Evolutionary conservation across 805 yeast genomes (phyloP).

Genomic region (Blastobotrys chiropterorum): DNA sequence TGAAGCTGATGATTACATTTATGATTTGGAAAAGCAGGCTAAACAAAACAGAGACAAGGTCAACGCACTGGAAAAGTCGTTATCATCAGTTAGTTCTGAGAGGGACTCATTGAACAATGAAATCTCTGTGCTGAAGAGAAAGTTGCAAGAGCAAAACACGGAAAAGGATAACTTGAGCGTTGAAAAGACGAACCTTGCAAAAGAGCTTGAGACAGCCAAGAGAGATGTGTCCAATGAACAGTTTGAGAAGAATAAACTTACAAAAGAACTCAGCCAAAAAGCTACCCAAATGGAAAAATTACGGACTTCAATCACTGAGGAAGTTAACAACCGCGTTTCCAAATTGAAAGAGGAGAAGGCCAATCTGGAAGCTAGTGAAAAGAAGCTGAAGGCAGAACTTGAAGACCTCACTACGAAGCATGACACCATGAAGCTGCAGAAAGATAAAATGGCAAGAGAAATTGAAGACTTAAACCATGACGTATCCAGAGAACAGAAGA

Average conservation of each 20-base stretch:
- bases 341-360: slow-evolving; percentile 42
- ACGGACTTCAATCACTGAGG: slow-evolving; percentile 15
- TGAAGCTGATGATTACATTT: slow-evolving; percentile 13
- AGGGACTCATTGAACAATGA: slow-evolving; percentile 11
- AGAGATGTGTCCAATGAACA: slow-evolving; percentile 10
- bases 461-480: slow-evolving; percentile 28
- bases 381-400: slow-evolving; percentile 18
- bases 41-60: slow-evolving; percentile 4
- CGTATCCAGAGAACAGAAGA: slow-evolving; percentile 20
- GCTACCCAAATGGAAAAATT: slow-evolving; percentile 19
- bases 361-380: slow-evolving; percentile 35
- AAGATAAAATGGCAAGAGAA: slow-evolving; percentile 22
- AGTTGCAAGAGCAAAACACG: slow-evolving; percentile 15
- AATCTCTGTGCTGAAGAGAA: slow-evolving; percentile 15
- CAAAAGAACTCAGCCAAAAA: slow-evolving; percentile 16
- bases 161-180: slow-evolving; percentile 18
- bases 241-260: slow-evolving; percentile 16
- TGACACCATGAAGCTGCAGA: slow-evolving; percentile 13
- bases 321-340: slow-evolving; percentile 27
- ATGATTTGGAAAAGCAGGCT: slow-evolving; percentile 10
- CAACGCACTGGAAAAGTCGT: slow-evolving; percentile 6
- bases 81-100: slow-evolving; percentile 6
- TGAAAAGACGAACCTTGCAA: slow-evolving; percentile 13
- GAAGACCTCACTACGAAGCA: slow-evolving; percentile 17
- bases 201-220: slow-evolving; percentile 17